These are phyloP conservation scores for Botrytis hyacinthi DNA, from an alignment of 2,329 filamentous ascomycete genomes.

Conservation along the genomic window DNA sequence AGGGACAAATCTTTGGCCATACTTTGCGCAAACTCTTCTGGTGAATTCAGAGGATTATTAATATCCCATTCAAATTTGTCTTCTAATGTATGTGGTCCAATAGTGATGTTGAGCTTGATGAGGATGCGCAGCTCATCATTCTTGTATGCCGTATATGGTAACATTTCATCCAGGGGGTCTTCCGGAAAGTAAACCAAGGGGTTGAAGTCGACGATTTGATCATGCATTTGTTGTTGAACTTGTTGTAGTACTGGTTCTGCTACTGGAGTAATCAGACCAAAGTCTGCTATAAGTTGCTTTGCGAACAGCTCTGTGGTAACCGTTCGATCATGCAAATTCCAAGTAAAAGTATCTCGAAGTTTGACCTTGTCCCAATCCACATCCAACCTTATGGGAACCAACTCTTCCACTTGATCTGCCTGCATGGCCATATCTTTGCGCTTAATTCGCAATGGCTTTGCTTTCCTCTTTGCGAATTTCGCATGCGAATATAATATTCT, in stretches of 20 bases:
- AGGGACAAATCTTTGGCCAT: conserved; percentile 90
- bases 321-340: conserved; percentile 92
- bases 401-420: conserved; percentile 85
- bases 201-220: conserved; percentile 91
- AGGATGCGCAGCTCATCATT: conserved; percentile 98
- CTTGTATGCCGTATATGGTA: conserved; percentile 92
- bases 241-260: conserved; percentile 62
- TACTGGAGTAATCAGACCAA: conserved; percentile 73
- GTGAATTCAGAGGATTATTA: conserved; percentile 89
- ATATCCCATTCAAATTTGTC: conserved; percentile 99
- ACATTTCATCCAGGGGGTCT: conserved; percentile 81
- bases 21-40: conserved; percentile 86
- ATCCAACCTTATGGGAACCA: conserved; percentile 87
- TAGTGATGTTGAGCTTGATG: conserved; percentile 96
- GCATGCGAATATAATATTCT: conserved; percentile 72
- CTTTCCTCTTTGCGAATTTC: conserved; percentile 73
- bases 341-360: conserved; percentile 95
- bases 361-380: conserved; percentile 96
- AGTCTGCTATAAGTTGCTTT: conserved; percentile 85
- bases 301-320: conserved; percentile 80
- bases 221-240: conserved; percentile 68
- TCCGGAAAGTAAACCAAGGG: conserved; percentile 89
- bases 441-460: conserved; percentile 68
- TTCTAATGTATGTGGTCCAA: conserved; percentile 87
- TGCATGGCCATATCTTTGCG: conserved; percentile 81